Conservation (phyloP, 768 basidiomycete species). For the Filobasidium wieringae region DNA sequence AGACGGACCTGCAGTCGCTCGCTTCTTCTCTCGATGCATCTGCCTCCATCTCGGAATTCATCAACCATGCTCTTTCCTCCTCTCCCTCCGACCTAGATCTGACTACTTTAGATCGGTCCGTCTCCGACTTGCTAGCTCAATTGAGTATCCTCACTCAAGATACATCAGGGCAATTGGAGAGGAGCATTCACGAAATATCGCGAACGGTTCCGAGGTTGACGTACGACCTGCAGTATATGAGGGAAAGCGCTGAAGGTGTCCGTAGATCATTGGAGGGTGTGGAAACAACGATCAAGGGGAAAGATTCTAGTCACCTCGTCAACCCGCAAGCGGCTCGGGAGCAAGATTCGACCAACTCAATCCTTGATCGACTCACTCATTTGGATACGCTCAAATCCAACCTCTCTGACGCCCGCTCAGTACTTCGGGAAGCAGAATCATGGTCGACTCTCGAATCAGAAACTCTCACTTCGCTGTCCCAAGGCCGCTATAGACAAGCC, state of each 20-base stretch:
- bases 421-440: slow-evolving; percentile 85
- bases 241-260: slow-evolving; percentile 71
- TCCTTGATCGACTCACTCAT: slow-evolving; percentile 63
- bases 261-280: slow-evolving; percentile 56
- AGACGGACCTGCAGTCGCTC: slow-evolving; percentile 5
- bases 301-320: neutral
- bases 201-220: slow-evolving; percentile 78
- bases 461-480: slow-evolving; percentile 68
- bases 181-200: slow-evolving; percentile 82
- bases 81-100: slow-evolving; percentile 41
- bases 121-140: slow-evolving; percentile 62
- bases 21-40: slow-evolving; percentile 16
- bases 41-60: slow-evolving; percentile 15
- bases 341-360: slow-evolving; percentile 47
- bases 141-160: slow-evolving; percentile 80
- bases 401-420: slow-evolving; percentile 82
- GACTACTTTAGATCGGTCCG: slow-evolving; percentile 55
- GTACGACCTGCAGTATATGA: slow-evolving; percentile 95
- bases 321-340: neutral
- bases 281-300: slow-evolving; percentile 45
- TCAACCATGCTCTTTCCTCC: slow-evolving; percentile 6
- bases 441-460: slow-evolving; percentile 94
- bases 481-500: slow-evolving; percentile 71
- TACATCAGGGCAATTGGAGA: slow-evolving; percentile 73
- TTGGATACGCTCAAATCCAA: slow-evolving; percentile 70